These are phyloP conservation scores for Suillus lakei DNA, from an alignment of 768 basidiomycete genomes.

Conservation along the genomic window DNA sequence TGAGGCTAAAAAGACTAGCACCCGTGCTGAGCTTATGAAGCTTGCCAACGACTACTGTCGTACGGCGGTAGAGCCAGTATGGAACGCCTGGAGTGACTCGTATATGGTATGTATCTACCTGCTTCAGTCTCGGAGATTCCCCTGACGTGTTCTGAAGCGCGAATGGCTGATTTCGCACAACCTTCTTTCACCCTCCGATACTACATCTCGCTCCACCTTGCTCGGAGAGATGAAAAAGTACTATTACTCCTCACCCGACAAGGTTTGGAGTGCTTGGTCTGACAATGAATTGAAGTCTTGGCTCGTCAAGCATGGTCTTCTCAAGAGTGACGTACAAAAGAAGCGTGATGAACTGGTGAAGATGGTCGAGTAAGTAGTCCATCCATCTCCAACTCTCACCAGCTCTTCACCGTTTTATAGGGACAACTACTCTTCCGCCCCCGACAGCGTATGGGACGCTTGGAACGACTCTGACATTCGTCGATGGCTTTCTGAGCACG, in stretches of 20 bases:
- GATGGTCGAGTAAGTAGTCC: slow-evolving; percentile 59
- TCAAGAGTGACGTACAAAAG: slow-evolving; percentile 73
- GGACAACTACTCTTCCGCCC: slow-evolving; percentile 68
- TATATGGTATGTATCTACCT: slow-evolving; percentile 61
- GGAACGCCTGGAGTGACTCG: slow-evolving; percentile 86
- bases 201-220: slow-evolving; percentile 58
- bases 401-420: slow-evolving; percentile 34
- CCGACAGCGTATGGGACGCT: slow-evolving; percentile 63
- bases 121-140: neutral
- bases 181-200: slow-evolving; percentile 65
- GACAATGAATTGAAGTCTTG: slow-evolving; percentile 79
- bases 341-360: slow-evolving; percentile 79
- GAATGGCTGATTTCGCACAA: slow-evolving; percentile 85
- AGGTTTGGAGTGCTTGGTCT: slow-evolving; percentile 71
- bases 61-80: slow-evolving; percentile 64
- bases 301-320: slow-evolving; percentile 73
- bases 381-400: neutral
- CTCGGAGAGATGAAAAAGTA: slow-evolving; percentile 73
- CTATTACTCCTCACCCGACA: slow-evolving; percentile 65
- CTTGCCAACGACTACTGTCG: slow-evolving; percentile 75
- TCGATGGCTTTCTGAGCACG: slow-evolving; percentile 75
- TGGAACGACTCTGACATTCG: slow-evolving; percentile 81
- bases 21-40: slow-evolving; percentile 66
- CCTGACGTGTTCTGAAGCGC: slow-evolving; percentile 46
- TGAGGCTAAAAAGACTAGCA: slow-evolving; percentile 57